Evolutionary conservation across 306 rosid genomes (phyloP), one percentile per base, ranked within the genome.

Genomic region (Vicia faba): DNA sequence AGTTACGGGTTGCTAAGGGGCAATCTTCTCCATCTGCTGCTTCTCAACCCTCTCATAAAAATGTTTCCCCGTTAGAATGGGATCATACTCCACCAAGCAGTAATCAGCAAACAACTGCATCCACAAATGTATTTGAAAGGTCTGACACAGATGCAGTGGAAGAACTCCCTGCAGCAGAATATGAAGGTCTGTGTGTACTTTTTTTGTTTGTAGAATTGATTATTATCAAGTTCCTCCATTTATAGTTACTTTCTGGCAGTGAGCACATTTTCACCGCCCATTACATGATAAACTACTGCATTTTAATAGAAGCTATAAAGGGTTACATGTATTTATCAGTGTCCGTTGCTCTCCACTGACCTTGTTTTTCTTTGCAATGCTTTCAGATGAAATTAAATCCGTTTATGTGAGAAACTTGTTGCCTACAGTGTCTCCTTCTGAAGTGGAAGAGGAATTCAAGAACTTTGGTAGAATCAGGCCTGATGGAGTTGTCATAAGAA

Each of bases 351-450:
- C 14, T 45, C 38, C 16, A 10, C 46, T 49, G 16, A 72, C 68
- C 65, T 68, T 72, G 49, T 41, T 69, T 64, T 63, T 5, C 18
- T 33, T 81, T 61, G 56, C 70, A 58, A 65, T 77, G 48, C 64
- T 77, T 77, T 77, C 80, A 93, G 99, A 83, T 43, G 97, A 86
- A 83, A 85, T 89, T 54, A 90, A 84, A 82, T 93, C 99, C 49
- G 95, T 93, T 59, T 93, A 90, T 70, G 99, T 93, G 68, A 86
- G 96, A 76, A 93, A 90, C 80, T 69, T 93, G 85, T 79, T 83
- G 5, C 86, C 97, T 23, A 79, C 88, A 2, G 96, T 86, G 58
- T 84, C 93, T 76, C 85, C 87, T 43, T 75, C 81, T 66, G 97
- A 93, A 79, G 83, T 93, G 50, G 97, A 88, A 83, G 92, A 86